A percentile compares a stretch with the other conserved stretches of the same genome.
phyloP scores from a whole-genome alignment of 2,329 filamentous ascomycete genomes.

The Colletotrichum sp. region DNA sequence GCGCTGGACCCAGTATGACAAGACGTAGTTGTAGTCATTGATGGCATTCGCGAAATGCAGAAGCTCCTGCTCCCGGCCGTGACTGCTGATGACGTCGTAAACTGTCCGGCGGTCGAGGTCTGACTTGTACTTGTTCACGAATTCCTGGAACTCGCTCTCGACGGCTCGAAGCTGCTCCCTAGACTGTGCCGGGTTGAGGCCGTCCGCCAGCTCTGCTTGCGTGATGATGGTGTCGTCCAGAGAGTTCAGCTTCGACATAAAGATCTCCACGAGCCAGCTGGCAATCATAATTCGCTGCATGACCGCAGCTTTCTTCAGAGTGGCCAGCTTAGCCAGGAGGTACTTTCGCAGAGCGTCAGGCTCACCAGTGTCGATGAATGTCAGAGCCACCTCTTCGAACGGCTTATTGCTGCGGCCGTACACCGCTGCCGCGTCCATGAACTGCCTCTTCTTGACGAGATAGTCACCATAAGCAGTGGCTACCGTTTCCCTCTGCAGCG shows the following conservation, averaged over 20 bases:
- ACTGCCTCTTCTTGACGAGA: constrained; percentile 81
- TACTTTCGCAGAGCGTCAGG: constrained; percentile 92
- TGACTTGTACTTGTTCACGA: constrained; percentile 81
- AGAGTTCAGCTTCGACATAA: constrained; percentile 95
- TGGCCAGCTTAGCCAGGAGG: constrained; percentile 80
- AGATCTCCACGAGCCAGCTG: constrained; percentile 93
- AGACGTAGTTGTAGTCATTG: constrained; percentile 91
- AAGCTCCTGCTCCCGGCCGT: constrained; percentile 91
- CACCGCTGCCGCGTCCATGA: constrained; percentile 82
- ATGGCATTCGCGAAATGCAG: constrained; percentile 88
- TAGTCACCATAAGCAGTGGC: constrained; percentile 92
- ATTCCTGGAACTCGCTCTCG: constrained; percentile 84
- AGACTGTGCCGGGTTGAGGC: constrained; percentile 72
- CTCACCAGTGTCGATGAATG: constrained; percentile 88
- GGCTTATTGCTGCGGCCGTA: constrained; percentile 96
- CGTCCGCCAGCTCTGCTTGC: constrained; percentile 80
- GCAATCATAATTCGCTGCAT: constrained; percentile 98
- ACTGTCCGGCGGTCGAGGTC: constrained; percentile 91
- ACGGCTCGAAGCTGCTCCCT: constrained; percentile 74
- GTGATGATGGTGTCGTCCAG: constrained; percentile 94
- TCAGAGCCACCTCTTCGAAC: constrained; percentile 93
- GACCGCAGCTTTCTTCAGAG: constrained; percentile 79
- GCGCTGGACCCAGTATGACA: constrained; percentile 96
- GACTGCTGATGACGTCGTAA: constrained; percentile 95
- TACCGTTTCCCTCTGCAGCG: constrained; percentile 86